Percentiles rank a stretch among this genome's conserved stretches.
These are phyloP conservation scores for Pythium vanterpoolii DNA, from an alignment of 352 stramenopile genomes.

Conservation along the genomic window DNA sequence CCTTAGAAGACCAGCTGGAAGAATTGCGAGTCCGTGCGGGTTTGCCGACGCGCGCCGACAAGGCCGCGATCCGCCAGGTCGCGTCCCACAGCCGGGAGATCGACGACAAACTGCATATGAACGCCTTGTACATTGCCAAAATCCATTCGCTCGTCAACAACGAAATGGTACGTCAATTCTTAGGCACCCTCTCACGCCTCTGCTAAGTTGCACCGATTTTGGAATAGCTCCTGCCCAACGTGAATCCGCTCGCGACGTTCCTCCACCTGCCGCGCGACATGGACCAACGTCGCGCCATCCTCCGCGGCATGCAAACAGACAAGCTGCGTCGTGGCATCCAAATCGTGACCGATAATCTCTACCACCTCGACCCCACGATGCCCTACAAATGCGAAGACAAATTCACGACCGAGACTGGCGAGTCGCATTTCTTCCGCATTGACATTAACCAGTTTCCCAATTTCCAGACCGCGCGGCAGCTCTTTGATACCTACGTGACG, in stretches of 20 bases:
- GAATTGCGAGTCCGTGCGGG: background rate
- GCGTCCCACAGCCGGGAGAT: slow-evolving; percentile 1
- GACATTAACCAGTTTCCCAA: slow-evolving; percentile 33
- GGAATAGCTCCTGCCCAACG: background rate
- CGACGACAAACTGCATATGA: slow-evolving; percentile 12
- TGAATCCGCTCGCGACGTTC: slow-evolving; percentile 14
- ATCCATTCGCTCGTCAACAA: slow-evolving; percentile 14
- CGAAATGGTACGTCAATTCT: slow-evolving; percentile 3
- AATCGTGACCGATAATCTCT: background rate
- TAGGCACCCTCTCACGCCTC: background rate
- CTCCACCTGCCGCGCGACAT: slow-evolving; percentile 17
- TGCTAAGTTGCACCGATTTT: background rate
- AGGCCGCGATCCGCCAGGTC: background rate
- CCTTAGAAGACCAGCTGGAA: slow-evolving; percentile 1
- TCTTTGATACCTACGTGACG: slow-evolving; percentile 39
- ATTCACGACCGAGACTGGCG: slow-evolving; percentile 5
- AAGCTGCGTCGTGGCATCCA: slow-evolving; percentile 33
- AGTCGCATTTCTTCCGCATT: slow-evolving; percentile 3
- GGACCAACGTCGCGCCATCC: slow-evolving; percentile 4
- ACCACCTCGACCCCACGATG: slow-evolving; percentile 1
- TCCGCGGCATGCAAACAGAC: slow-evolving; percentile 28
- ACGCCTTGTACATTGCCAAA: background rate
- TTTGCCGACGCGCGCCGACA: background rate
- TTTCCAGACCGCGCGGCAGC: slow-evolving; percentile 34
- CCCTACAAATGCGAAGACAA: slow-evolving; percentile 7